Evolutionary conservation across 140 eudicot species (phyloP).

Genomic region (Anethum foeniculum): DNA sequence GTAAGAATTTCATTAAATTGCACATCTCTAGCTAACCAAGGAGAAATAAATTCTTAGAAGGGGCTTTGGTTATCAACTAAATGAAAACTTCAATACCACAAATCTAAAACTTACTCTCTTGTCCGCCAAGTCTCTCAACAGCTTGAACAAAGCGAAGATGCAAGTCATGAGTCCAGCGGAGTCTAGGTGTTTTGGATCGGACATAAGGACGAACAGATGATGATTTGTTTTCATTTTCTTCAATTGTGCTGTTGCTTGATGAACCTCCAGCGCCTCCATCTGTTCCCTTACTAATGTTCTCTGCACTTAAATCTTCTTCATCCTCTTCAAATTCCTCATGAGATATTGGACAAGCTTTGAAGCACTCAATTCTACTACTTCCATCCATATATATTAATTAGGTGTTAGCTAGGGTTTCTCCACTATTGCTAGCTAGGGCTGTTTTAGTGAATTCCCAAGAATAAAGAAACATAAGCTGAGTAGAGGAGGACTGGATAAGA

Average conservation of each 20-base stretch:
- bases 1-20: not conserved
- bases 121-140: constrained; percentile 80
- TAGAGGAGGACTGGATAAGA: not conserved
- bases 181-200: constrained; percentile 72
- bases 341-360: constrained; percentile 33
- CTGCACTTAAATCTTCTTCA: constrained; percentile 32
- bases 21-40: not conserved
- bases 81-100: not conserved
- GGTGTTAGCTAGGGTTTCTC: constrained; percentile 4
- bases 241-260: constrained; percentile 69
- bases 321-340: constrained; percentile 14
- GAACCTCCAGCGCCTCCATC: constrained; percentile 72
- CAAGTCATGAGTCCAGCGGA: constrained; percentile 82
- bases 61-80: not conserved
- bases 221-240: constrained; percentile 59
- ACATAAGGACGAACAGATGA: constrained; percentile 63
- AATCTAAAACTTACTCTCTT: constrained; percentile 48
- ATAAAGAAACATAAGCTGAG: not conserved
- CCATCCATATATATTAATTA: constrained; percentile 1
- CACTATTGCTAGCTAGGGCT: not conserved
- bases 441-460: not conserved
- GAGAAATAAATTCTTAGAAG: not conserved
- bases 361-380: constrained; percentile 36
- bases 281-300: constrained; percentile 16
- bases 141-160: constrained; percentile 83